These are phyloP conservation scores for Cerioporus squamosus DNA, from an alignment of 1,284 basidiomycete genomes.

Conservation along the genomic window DNA sequence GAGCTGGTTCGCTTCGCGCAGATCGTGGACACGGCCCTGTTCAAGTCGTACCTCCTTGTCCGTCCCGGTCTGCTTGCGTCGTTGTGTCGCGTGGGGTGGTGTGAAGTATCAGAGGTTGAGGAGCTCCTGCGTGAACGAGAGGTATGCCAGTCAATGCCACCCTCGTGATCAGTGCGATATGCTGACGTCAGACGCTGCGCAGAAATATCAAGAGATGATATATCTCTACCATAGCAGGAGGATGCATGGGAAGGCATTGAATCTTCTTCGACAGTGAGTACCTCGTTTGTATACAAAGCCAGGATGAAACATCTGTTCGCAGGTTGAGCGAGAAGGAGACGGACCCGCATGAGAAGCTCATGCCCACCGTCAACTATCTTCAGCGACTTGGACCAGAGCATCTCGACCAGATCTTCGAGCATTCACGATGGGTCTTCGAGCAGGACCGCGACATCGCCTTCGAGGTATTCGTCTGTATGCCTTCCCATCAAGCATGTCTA, in stretches of 20 bases:
- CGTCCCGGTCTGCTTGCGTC: constrained; percentile 86
- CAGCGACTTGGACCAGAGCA: constrained; percentile 88
- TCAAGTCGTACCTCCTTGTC: constrained; percentile 90
- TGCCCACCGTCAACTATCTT: constrained; percentile 88
- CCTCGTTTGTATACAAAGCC: constrained; percentile 1
- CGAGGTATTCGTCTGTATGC: constrained; percentile 52
- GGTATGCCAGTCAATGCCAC: constrained; percentile 47
- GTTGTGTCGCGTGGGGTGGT: constrained; percentile 93
- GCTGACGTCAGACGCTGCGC: constrained; percentile 1
- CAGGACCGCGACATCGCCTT: constrained; percentile 75
- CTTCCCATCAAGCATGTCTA: not conserved
- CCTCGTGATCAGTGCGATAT: not conserved
- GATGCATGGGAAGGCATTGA: constrained; percentile 91
- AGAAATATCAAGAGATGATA: constrained; percentile 93
- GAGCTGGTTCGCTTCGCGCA: constrained; percentile 88
- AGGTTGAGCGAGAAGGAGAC: constrained; percentile 83
- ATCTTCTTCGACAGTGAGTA: constrained; percentile 79
- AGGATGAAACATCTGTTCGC: constrained; percentile 4
- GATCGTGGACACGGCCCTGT: constrained; percentile 93
- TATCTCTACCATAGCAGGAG: constrained; percentile 94
- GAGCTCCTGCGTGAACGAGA: constrained; percentile 82
- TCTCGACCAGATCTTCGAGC: constrained; percentile 78
- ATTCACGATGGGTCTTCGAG: constrained; percentile 86
- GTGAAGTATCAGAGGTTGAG: constrained; percentile 95
- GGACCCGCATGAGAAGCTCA: constrained; percentile 80